Base-by-base conservation (phyloP, 1,284 basidiomycete species). In the Leccinum subfulvum region DNA sequence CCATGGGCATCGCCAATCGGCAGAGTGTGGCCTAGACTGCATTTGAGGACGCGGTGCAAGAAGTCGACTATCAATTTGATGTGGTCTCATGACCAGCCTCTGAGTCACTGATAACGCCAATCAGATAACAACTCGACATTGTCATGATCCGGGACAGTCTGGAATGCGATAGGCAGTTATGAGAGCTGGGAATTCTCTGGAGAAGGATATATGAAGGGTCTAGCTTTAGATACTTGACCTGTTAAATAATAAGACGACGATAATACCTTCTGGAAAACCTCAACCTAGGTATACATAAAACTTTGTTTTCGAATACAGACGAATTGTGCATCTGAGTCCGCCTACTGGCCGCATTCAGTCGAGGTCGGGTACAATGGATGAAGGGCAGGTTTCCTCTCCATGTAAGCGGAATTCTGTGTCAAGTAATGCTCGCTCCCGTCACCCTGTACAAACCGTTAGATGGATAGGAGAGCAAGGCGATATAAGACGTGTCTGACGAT, bases 401-500 rank as follows among this genome's bases (percentile, higher is more conserved):
- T 49, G 54, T 69, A 64, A 26, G 65, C 75, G 6, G 67, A 47
- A 16, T 55, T 57, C 11, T 13, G 53, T 56, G 66, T 61, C 44
- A 67, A 59, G 6, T 65, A 3, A 26, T 51, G 62, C n/a, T 64
- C 59, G 18, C 61, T 64, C 1, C 76, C 75, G 41, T 76, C 65
- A 3, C 76, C 75, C 76, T 77, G 56, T 23, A n/a, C 6, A 3
- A 51, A 44, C 23, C 18, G 49, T 23, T 13, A 0, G n/a, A 57
- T 13, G 0, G n/a, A 57, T 21, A 57, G 47, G 51, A 78, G 64
- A 57, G 77, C 72, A 41, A 78, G 70, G 30, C 75, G 18, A 63
- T 41, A 13, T 16, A 2, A 9, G 6, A 30, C 10, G 23, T 7
- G 14, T n/a, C 80, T 66, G 41, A 82, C 80, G 30, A 81, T 76